These are phyloP conservation scores for Metschnikowia cerradonensis DNA, from an alignment of 805 yeast genomes.

Conservation along the genomic window DNA sequence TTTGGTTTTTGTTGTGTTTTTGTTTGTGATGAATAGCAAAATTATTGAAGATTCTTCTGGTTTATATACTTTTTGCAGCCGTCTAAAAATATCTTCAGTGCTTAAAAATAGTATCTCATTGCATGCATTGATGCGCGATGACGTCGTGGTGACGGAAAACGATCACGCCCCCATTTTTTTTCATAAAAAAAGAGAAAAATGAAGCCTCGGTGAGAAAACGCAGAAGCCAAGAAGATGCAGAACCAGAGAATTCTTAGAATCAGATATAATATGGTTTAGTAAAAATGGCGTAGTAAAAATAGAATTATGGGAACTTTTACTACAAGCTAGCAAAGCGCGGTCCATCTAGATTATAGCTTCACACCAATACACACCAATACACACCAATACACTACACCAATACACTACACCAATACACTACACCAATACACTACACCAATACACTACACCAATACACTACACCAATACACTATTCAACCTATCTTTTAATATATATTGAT, in stretches of 20 bases:
- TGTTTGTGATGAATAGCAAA: no score
- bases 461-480: no score
- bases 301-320: no score
- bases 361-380: no score
- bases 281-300: not conserved
- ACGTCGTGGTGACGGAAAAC: not conserved
- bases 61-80: conserved; percentile 1
- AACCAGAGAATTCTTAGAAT: not conserved
- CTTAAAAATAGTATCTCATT: not conserved
- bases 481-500: no score
- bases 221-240: not conserved
- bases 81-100: not conserved
- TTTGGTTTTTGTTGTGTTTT: not conserved
- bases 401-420: no score
- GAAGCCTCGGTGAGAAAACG: not conserved
- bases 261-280: no score
- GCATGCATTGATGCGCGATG: not conserved
- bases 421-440: no score
- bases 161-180: not conserved
- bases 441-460: no score
- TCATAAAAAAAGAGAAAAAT: not conserved
- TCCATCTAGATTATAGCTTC: no score
- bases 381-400: no score
- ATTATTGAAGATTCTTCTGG: not conserved
- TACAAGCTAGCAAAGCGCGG: no score